These are phyloP conservation scores for Plasmodium yoelii DNA, from an alignment of 169 alveolate species.

Conservation along the genomic window DNA sequence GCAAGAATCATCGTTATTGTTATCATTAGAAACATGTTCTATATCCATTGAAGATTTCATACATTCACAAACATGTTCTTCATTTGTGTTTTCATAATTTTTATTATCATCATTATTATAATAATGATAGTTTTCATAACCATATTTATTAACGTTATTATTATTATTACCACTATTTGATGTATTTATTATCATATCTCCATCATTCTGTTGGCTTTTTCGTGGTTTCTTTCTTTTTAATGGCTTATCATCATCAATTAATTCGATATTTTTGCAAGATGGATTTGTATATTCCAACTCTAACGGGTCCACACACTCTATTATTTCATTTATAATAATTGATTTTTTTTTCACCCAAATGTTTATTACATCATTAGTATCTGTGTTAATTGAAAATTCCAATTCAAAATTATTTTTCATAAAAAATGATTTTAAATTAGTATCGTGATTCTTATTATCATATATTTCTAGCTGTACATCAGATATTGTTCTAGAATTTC, in stretches of 20 bases:
- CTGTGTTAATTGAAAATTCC: conserved; percentile 56
- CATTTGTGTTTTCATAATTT: neutral
- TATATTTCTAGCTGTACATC: conserved; percentile 76
- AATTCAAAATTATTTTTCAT: conserved; percentile 68
- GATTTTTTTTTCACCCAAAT: conserved; percentile 76
- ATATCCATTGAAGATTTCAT: neutral
- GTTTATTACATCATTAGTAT: conserved; percentile 30
- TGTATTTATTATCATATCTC: neutral
- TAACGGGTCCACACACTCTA: conserved; percentile 20
- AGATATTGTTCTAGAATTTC: conserved; percentile 69
- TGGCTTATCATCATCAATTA: conserved; percentile 10
- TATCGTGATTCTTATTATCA: conserved; percentile 23
- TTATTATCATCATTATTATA: neutral
- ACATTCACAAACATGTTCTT: conserved; percentile 44
- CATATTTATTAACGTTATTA: neutral
- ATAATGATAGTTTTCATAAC: conserved; percentile 4
- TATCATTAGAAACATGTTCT: conserved; percentile 13
- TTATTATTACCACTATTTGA: neutral
- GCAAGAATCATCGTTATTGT: neutral
- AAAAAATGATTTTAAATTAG: conserved; percentile 25
- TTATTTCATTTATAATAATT: conserved; percentile 65
- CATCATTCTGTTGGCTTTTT: neutral
- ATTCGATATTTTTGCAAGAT: neutral
- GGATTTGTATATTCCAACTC: neutral
- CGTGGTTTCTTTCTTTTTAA: neutral